These are phyloP conservation scores for Reticulascus tulasneorum DNA, from an alignment of 2,329 filamentous ascomycete species.

Conservation along the genomic window DNA sequence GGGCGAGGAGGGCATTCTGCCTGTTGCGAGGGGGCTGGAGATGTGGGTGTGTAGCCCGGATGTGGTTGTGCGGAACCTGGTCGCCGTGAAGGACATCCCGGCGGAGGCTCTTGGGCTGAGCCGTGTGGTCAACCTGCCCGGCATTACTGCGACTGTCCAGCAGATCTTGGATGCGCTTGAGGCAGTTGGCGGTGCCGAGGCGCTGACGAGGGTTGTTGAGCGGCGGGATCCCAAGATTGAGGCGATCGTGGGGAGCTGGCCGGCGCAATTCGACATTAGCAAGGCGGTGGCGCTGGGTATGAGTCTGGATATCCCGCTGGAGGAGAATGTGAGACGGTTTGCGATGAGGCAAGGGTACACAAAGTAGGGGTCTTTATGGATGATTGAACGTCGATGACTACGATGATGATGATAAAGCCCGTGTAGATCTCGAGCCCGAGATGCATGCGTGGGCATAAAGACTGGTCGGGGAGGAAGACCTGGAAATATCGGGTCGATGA, in stretches of 20 bases:
- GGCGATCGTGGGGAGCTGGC: slow-evolving; percentile 51
- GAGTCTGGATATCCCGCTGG: slow-evolving; percentile 30
- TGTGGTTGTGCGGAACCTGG: slow-evolving; percentile 40
- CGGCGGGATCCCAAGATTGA: slow-evolving; percentile 41
- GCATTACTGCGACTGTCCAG: slow-evolving; percentile 47
- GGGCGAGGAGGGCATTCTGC: slow-evolving; percentile 39
- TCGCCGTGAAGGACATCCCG: slow-evolving; percentile 37
- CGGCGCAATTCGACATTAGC: slow-evolving; percentile 44
- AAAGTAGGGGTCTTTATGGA: too few species aligned
- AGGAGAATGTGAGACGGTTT: slow-evolving; percentile 7
- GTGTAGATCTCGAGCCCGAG: too few species aligned
- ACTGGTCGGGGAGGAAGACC: too few species aligned
- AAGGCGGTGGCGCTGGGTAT: slow-evolving; percentile 52
- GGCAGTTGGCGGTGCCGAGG: slow-evolving; percentile 42
- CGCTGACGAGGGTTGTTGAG: slow-evolving; percentile 40
- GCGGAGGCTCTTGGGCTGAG: slow-evolving; percentile 32
- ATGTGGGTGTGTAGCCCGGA: slow-evolving; percentile 45
- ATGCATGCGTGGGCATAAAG: too few species aligned
- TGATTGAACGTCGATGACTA: too few species aligned
- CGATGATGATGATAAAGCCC: too few species aligned
- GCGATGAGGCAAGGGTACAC: too few species aligned
- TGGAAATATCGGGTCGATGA: too few species aligned
- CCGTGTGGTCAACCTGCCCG: slow-evolving; percentile 49
- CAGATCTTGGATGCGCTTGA: slow-evolving; percentile 49
- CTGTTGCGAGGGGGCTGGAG: slow-evolving; percentile 36